Evolutionary conservation across 768 basidiomycete species (phyloP), one percentile per base, ranked within the genome.

Genomic region (Termitomyces sp.): DNA sequence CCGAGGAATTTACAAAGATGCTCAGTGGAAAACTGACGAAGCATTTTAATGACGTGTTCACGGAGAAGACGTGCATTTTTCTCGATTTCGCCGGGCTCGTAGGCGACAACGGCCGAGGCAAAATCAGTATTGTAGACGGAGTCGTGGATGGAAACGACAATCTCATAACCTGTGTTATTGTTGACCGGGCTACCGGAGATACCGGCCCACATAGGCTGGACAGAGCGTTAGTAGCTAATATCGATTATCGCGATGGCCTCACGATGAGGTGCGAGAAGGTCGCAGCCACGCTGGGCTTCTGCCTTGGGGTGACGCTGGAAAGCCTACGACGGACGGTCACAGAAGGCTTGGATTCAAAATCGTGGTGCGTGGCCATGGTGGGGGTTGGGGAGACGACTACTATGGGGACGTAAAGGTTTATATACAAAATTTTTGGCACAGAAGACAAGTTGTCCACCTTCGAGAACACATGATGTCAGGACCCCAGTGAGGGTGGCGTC

Each of bases 1-100:
- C 91, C 91, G 63, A 93, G 80, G 79, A 94, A 92, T 78, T 93
- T 92, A 83, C 91, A 90, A 24, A 92, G 74, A 71, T 94, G 92
- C 65, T 89, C 88, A 32, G 79, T 76, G 50, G 86, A 85, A 78
- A 93, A 92, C 67, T 85, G 84, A 70, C 85, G 84, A 56, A 94
- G 72, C 12, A 82, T 81, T n/a, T 84, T 75, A 59, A 91, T 68
- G 64, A 92, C 79, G 64, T 85, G 83, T 51, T 74, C 75, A 72
- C 89, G 87, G 70, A 93, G 89, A 24, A 77, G 79, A 57, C 82
- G 73, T 13, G 83, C 80, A 68, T 82, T 89, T 64, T 82, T 81
- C 16, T 83, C 79, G 11, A 84, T 77, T 54, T 82, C 78, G 59
- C 79, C 76, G 4, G 81, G 57, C 60, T 75, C 74, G 74, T 83